Conservation (phyloP, 306 rosid genomes). For the Rosa lucieae region DNA sequence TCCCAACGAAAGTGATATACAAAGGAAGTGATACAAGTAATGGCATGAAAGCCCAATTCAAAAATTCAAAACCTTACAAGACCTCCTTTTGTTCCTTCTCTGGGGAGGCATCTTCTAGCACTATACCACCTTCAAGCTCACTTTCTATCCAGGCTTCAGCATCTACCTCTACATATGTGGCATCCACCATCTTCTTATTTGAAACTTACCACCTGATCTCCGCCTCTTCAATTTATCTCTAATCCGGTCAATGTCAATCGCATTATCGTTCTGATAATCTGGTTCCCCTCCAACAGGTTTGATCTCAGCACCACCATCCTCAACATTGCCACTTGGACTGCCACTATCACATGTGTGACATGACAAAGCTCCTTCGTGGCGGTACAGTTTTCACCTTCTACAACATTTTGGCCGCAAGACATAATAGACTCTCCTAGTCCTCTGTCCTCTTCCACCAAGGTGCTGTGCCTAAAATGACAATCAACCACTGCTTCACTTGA, state of each 20-base stretch:
- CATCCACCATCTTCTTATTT: conserved; percentile 20
- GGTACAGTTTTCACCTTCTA: conserved; percentile 12
- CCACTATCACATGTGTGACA: conserved; percentile 30
- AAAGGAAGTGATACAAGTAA: conserved; percentile 14
- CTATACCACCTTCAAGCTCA: conserved; percentile 51
- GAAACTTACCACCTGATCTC: conserved; percentile 19
- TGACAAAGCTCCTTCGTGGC: conserved; percentile 25
- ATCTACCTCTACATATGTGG: conserved; percentile 27
- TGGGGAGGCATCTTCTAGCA: conserved; percentile 18
- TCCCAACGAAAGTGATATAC: conserved; percentile 5
- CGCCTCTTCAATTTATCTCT: conserved; percentile 42
- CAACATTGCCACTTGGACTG: conserved; percentile 29
- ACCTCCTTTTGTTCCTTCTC: conserved; percentile 30
- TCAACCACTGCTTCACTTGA: conserved; percentile 26
- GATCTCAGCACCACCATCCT: conserved; percentile 28
- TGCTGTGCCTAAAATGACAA: conserved; percentile 21
- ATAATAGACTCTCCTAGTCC: conserved; percentile 4
- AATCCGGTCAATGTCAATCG: conserved; percentile 35
- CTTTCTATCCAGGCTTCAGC: conserved; percentile 50
- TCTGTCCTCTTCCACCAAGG: conserved; percentile 20
- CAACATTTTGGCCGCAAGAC: neutral
- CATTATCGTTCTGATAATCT: conserved; percentile 19
- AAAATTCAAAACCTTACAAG: conserved; percentile 10
- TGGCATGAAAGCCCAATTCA: conserved; percentile 12
- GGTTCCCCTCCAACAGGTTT: conserved; percentile 15